Evolutionary conservation across 306 rosid species (phyloP), one percentile per base, ranked within the genome.

Genomic region (Coriaria nepalensis): DNA sequence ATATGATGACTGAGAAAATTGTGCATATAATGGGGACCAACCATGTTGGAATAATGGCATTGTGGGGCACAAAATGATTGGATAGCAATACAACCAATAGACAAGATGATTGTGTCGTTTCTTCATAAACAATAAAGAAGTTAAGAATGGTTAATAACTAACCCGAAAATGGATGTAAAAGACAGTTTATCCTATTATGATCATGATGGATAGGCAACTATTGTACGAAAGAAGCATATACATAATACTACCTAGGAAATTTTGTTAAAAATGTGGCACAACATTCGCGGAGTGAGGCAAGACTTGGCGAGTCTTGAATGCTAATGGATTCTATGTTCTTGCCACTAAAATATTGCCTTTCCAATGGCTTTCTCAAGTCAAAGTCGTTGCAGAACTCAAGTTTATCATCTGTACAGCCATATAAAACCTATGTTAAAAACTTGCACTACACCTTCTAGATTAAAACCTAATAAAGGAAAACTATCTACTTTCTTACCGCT

Each of bases 1-100:
- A 11, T 11, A 10, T 38, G 40, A 5, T 10, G 62, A 33, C 9
- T 6, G 43, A 60, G 13, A 50, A n/a, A 37, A 10, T 39, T 39
- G 42, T 52, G 57, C 41, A 64, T 33, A 13, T 4, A 49, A 37
- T 35, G 55, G 44, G 49, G 13, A 53, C 93, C 68, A 6, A 88
- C 95, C 86, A 65, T 65, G 63, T 72, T 52, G 55, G 93, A 71
- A 68, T 73, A 72, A 65, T 60, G 66, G 65, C 88, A 83, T 50
- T 83, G 95, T 54, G 93, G 95, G 55, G 95, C 77, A 62, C 96
- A 78, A 45, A 88, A 73, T 56, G 96, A 88, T 43, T 88, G 96
- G 62, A 88, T 74, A 43, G 95, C 88, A 74, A 83, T 64, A 29
- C 86, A 86, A 38, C 86, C 80, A 68, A 68, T 83, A 9, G 74